Percentiles rank a stretch among this genome's conserved stretches.
Conservation (phyloP, 2,329 filamentous ascomycete genomes). For the Cercospora nicotianae region DNA sequence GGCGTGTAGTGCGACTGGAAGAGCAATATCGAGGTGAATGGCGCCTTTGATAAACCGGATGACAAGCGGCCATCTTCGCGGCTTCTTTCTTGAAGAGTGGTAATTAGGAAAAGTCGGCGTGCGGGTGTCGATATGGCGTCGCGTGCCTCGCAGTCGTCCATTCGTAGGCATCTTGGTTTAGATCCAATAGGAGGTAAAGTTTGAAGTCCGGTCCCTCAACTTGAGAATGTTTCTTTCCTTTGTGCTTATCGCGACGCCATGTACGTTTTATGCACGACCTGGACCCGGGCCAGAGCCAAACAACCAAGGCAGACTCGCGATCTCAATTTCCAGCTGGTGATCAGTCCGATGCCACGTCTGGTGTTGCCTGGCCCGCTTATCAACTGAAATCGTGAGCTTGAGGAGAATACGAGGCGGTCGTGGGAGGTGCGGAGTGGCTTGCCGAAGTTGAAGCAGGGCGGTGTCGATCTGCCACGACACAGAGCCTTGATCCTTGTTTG, state of each 20-base stretch:
- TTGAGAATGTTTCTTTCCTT: neutral
- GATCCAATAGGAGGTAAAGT: neutral
- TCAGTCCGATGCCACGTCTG: neutral
- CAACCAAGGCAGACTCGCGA: neutral
- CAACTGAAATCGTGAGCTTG: neutral
- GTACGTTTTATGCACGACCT: conserved; percentile 8
- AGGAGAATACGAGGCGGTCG: neutral
- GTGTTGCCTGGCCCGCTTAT: neutral
- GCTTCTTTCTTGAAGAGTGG: conserved; percentile 48
- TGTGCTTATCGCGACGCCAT: conserved; percentile 11
- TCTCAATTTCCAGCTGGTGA: neutral
- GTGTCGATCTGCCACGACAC: conserved; percentile 5
- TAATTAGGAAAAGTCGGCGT: conserved; percentile 48
- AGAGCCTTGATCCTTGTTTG: neutral
- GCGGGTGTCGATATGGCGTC: conserved; percentile 13
- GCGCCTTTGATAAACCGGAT: conserved; percentile 65
- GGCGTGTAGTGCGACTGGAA: conserved; percentile 59
- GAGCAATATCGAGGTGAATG: conserved; percentile 59
- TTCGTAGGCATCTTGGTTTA: neutral
- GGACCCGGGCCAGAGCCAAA: neutral
- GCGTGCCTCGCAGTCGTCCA: neutral
- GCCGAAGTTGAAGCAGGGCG: conserved; percentile 7
- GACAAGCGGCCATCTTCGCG: conserved; percentile 61
- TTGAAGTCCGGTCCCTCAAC: neutral
- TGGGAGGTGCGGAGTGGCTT: neutral